A percentile compares a stretch with the other conserved stretches of the same genome.
Conservation (phyloP, 2,329 filamentous ascomycete genomes). For the Madurella mycetomatis region DNA sequence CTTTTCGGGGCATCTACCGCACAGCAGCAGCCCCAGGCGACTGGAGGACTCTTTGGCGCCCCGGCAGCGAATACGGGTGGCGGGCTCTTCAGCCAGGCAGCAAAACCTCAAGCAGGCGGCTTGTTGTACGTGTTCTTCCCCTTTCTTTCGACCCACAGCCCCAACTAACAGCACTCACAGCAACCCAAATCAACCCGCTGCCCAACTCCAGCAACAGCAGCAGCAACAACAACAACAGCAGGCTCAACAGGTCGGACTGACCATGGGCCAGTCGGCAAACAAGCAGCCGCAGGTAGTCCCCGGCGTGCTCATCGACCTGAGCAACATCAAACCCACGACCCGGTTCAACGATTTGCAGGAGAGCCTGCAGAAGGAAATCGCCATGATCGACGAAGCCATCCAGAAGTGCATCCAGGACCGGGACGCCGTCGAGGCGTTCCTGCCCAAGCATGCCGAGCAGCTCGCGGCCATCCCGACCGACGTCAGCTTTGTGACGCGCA, state of each 20-base stretch:
- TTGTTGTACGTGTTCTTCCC: constrained; percentile 26
- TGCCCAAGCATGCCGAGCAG: constrained; percentile 49
- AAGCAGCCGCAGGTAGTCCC: constrained; percentile 55
- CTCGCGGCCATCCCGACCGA: constrained; percentile 38
- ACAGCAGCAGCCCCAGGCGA: constrained; percentile 18
- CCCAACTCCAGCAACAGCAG: constrained; percentile 21
- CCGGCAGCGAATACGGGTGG: constrained; percentile 7
- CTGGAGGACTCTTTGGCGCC: constrained; percentile 31
- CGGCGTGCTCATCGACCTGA: constrained; percentile 73
- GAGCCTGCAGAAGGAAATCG: constrained; percentile 73
- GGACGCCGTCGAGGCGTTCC: constrained; percentile 67
- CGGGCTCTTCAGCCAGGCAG: constrained; percentile 19
- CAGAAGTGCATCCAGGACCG: constrained; percentile 73
- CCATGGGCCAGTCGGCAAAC: constrained; percentile 46
- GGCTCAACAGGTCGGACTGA: constrained; percentile 31
- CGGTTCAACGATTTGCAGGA: constrained; percentile 88
- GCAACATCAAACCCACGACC: constrained; percentile 77
- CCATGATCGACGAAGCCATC: constrained; percentile 74
- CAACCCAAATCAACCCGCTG: constrained; percentile 19
- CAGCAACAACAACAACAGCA: constrained; percentile 19
- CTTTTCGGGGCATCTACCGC: constrained; percentile 30
- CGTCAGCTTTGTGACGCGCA: constrained; percentile 41
- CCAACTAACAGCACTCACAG: constrained; percentile 6
- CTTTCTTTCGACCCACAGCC: not conserved
- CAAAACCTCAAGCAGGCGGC: constrained; percentile 18